Base-by-base conservation (phyloP, 2,329 filamentous ascomycete species). In the Sarocladiaceae sp. region DNA sequence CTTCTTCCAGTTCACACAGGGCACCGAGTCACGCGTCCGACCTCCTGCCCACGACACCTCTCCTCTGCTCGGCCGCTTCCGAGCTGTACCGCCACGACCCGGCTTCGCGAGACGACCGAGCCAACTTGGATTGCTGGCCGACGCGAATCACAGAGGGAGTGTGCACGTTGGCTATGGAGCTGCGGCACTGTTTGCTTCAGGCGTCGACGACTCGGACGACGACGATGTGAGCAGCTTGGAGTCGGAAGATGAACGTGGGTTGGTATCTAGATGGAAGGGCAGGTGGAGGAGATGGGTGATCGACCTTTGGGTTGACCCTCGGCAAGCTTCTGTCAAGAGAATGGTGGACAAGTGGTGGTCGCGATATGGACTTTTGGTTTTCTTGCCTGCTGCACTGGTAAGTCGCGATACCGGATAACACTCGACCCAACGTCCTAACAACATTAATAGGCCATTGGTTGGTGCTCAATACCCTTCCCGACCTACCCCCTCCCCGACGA, bases 1-100 rank as follows among this genome's bases (percentile, higher is more conserved):
- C 56, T 80, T 83, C 69, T 83, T 84, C 65, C 70, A 74, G 59
- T 84, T 84, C 64, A 80, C 80, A 50, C 79, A 80, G 56, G 80
- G 80, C 60, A 72, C 67, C 55, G 80, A 83, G 63, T 73, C 77
- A 50, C 72, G 68, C 54, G 65, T 68, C 48, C 69, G 69, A 42
- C 69, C 69, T 15, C 40, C 40, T 9, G 45, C 43, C 47, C 67
- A 66, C 53, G 74, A 82, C 55, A 66, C 76, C 33, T 76, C 79
- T 15, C 78, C 80, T 19, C 64, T 83, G 7, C 73, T 83, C 2
- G 80, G 80, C 49, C 76, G 80, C 31, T 84, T 80, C 62, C 77
- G 80, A 49, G 80, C 80, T 47, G 77, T 83, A 15, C 77, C 76
- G 6, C 64, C 68, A 20, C 63, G 64, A 19, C 59, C 57, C 40